These are phyloP conservation scores for Davidsoniella eucalypti DNA, from an alignment of 2,329 filamentous ascomycete species.

Conservation along the genomic window DNA sequence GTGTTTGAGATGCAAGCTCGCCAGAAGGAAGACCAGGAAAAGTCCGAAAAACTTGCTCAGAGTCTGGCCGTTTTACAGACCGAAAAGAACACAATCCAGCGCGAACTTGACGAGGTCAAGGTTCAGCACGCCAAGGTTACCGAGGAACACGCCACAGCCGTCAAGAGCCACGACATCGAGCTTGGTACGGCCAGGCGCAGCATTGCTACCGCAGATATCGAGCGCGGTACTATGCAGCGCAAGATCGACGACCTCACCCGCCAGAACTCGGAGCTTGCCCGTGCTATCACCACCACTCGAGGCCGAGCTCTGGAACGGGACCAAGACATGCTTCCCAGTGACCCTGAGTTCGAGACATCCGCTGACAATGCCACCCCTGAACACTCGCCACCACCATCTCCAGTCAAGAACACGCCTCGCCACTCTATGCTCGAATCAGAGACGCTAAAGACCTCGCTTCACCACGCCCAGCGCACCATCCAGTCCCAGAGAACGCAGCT, in stretches of 20 bases:
- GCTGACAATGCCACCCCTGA: constrained; percentile 63
- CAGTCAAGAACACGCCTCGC: constrained; percentile 70
- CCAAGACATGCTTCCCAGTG: constrained; percentile 37
- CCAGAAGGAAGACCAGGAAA: constrained; percentile 61
- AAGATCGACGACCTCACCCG: constrained; percentile 75
- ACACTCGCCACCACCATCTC: constrained; percentile 77
- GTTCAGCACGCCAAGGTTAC: constrained; percentile 58
- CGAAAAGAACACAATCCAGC: constrained; percentile 64
- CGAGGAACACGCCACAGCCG: constrained; percentile 61
- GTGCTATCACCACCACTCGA: constrained; percentile 59
- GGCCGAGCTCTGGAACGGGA: constrained; percentile 51
- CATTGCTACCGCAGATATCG: constrained; percentile 59
- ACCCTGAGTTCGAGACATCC: constrained; percentile 47
- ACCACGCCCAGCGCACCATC: constrained; percentile 91
- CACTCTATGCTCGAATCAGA: constrained; percentile 89
- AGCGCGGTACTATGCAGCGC: constrained; percentile 60
- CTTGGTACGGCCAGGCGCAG: constrained; percentile 69
- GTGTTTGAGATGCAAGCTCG: constrained; percentile 65
- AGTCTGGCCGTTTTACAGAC: constrained; percentile 50
- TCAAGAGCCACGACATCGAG: constrained; percentile 81
- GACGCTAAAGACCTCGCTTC: constrained; percentile 82
- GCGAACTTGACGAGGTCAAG: constrained; percentile 82
- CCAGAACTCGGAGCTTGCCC: constrained; percentile 84
- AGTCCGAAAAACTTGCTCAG: constrained; percentile 67
- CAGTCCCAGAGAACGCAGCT: constrained; percentile 90